phyloP scores from a whole-genome alignment of 2,329 filamentous ascomycete species.

The Elsinoe arachidis region DNA sequence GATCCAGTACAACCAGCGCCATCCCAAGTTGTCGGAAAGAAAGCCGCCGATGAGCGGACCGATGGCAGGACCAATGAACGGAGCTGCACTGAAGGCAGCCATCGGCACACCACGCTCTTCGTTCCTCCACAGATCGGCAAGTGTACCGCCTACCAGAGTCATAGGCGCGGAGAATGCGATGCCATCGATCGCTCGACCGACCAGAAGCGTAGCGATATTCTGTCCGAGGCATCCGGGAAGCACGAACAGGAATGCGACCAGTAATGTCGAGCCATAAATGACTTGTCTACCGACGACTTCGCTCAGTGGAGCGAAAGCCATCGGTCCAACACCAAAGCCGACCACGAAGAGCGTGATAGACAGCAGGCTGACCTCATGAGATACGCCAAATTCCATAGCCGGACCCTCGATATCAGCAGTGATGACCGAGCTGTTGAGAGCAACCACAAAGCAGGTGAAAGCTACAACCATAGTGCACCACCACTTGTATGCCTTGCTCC shows the following conservation, averaged over 20 bases:
- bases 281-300: conserved; percentile 65
- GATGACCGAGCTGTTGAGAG: conserved; percentile 59
- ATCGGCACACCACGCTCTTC: conserved; percentile 81
- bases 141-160: conserved; percentile 73
- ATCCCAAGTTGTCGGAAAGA: conserved; percentile 59
- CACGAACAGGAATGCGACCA: conserved; percentile 66
- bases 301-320: conserved; percentile 69
- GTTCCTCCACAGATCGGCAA: conserved; percentile 75
- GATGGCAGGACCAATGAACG: conserved; percentile 72
- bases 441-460: conserved; percentile 39
- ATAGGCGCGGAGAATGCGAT: conserved; percentile 80
- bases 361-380: conserved; percentile 62
- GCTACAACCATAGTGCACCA: conserved; percentile 73
- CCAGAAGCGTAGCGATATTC: conserved; percentile 68
- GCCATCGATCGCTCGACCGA: conserved; percentile 69
- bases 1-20: conserved; percentile 83
- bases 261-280: conserved; percentile 61
- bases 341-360: conserved; percentile 70
- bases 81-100: conserved; percentile 75
- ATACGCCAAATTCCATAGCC: conserved; percentile 55
- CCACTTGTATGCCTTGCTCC: conserved; percentile 32
- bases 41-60: conserved; percentile 62
- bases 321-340: conserved; percentile 68
- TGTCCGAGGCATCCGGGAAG: conserved; percentile 70
- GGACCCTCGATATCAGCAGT: conserved; percentile 66